phyloP scores from a whole-genome alignment of 164 flowering plant genomes.

The Magnolia changhungtana region DNA sequence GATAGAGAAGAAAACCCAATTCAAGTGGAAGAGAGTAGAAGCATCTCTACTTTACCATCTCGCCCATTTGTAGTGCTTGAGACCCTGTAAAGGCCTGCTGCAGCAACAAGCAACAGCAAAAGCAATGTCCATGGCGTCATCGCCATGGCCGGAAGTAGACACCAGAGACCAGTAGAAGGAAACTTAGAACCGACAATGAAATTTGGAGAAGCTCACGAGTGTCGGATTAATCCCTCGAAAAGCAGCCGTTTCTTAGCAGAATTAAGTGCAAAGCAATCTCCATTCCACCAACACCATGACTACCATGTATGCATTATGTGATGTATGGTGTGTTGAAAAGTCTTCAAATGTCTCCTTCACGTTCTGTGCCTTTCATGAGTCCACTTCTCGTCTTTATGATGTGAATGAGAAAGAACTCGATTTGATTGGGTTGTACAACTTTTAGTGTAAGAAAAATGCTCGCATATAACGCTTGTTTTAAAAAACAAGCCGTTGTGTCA shows the following conservation, averaged over 20 bases:
- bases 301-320: not conserved
- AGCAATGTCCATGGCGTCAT: not conserved
- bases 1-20: not conserved
- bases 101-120: not conserved
- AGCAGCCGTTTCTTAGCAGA: not conserved
- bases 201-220: not conserved
- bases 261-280: not conserved
- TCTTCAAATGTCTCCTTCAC: not conserved
- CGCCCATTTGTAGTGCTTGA: not conserved
- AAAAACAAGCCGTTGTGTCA: too few species aligned
- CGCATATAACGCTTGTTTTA: too few species aligned
- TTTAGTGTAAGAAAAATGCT: too few species aligned
- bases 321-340: not conserved
- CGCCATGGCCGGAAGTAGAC: not conserved
- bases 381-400: not conserved
- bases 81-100: not conserved
- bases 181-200: not conserved
- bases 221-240: not conserved
- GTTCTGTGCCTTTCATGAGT: not conserved
- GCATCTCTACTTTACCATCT: conserved; percentile 1
- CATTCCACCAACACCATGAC: not conserved
- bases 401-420: too few species aligned
- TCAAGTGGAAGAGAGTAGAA: not conserved
- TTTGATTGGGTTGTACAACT: too few species aligned
- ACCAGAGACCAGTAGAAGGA: not conserved